Evolutionary conservation across 2,329 filamentous ascomycete species (phyloP), one percentile per base, ranked within the genome.

Genomic region (Trichoderma semiorbis): DNA sequence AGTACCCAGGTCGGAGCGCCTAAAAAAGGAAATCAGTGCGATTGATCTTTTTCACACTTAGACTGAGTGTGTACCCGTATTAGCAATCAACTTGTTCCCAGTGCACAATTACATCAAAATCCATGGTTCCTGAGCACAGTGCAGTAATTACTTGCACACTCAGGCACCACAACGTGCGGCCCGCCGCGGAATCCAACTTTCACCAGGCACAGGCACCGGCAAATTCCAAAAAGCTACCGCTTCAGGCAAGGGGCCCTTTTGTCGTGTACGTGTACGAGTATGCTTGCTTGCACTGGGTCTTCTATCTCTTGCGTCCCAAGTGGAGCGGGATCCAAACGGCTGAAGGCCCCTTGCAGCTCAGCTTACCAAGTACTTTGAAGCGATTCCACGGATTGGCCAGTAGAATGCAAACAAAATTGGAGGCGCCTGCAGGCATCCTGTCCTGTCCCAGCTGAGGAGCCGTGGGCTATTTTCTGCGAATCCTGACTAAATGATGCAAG

Each of bases 271-370:
- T 36, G 39, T 43, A 43, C 39, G 1, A 4, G 39, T 8, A 8
- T 39, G 36, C 36, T 18, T 43, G 39, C 39, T 36, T 39, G 24
- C 24, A 30, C 28, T 67, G 24, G 57, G 21, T 47, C 58, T 64
- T 64, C 58, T 64, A 64, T 69, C 66, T 69, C 66, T 60, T 69
- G 66, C 66, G 32, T 61, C 53, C 53, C 47, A 70, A 70, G 68
- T 70, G 68, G 68, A 64, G 30, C 68, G 28, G 57, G 39, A 32
- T 43, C 21, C 30, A 50, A 34, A 43, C 55, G 28, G 63, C 32
- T 67, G 53, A 57, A 57, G 24, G 64, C 39, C 57, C 55, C 55
- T 62, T 69, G 67, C 57, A 69, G 67, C 67, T 69, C 67, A 69
- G 67, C 67, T 69, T 69, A 69, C 39, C 28, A 39, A 57, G 39